Evolutionary conservation across 164 flowering plant genomes (phyloP).

Genomic region (Hamamelis virginiana): DNA sequence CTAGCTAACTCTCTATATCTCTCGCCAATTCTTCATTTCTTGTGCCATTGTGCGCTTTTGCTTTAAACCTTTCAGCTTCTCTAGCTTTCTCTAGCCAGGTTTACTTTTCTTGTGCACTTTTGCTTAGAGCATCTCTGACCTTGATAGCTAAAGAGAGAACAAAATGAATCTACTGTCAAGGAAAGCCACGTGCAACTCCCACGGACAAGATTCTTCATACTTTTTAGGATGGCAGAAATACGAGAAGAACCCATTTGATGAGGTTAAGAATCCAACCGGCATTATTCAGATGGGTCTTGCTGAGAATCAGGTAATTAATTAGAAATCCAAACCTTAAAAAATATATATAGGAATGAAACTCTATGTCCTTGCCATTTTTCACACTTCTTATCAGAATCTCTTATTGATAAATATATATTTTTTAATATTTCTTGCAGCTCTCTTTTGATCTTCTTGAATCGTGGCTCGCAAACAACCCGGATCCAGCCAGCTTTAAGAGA

Average conservation of each 20-base stretch:
- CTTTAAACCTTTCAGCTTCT: too few relatives aligned
- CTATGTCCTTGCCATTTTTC: not conserved
- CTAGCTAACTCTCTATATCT: not conserved
- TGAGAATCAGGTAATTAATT: slow-evolving; percentile 67
- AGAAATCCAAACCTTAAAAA: too few relatives aligned
- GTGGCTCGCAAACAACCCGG: slow-evolving; percentile 62
- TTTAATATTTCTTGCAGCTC: slow-evolving; percentile 37
- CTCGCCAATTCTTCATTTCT: not conserved
- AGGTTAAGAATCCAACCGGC: slow-evolving; percentile 47
- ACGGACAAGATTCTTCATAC: slow-evolving; percentile 78
- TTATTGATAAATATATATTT: not conserved
- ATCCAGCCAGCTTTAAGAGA: slow-evolving; percentile 51
- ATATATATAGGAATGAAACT: not conserved
- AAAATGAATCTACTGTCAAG: slow-evolving; percentile 44
- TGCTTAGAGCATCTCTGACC: not conserved
- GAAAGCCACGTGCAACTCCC: slow-evolving; percentile 59
- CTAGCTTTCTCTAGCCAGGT: not conserved
- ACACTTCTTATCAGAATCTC: not conserved
- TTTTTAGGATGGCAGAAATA: slow-evolving; percentile 82
- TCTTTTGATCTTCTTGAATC: slow-evolving; percentile 66
- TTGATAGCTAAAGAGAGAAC: not conserved
- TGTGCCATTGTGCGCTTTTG: too few relatives aligned
- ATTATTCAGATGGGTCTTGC: slow-evolving; percentile 91
- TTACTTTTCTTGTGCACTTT: not conserved
- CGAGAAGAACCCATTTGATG: slow-evolving; percentile 73